Evolutionary conservation across 2,329 filamentous ascomycete species (phyloP).

Genomic region (Ilyonectria destructans): DNA sequence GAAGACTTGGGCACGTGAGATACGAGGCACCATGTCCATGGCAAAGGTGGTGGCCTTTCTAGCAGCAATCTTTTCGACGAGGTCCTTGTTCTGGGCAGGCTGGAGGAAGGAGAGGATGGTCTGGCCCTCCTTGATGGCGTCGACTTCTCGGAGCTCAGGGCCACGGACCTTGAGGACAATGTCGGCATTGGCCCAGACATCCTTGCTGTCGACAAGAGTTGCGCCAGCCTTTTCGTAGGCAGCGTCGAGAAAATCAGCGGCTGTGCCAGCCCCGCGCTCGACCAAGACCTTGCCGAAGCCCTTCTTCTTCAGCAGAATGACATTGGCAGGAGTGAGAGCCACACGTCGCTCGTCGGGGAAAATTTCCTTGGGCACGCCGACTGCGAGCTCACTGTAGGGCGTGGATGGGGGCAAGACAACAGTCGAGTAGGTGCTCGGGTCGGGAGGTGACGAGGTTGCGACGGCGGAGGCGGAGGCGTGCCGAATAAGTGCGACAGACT

Average conservation of each 20-base stretch:
- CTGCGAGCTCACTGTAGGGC: constrained; percentile 81
- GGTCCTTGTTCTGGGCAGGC: constrained; percentile 82
- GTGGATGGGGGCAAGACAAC: constrained; percentile 61
- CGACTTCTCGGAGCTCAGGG: constrained; percentile 80
- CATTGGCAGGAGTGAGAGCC: constrained; percentile 88
- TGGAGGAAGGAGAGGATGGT: constrained; percentile 89
- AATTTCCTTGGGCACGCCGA: constrained; percentile 87
- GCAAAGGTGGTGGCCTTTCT: constrained; percentile 85
- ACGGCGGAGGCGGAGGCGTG: constrained; percentile 55
- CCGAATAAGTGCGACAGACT: constrained; percentile 58
- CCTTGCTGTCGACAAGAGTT: constrained; percentile 78
- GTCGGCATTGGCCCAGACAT: constrained; percentile 83
- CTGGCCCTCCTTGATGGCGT: constrained; percentile 77
- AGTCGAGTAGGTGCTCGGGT: constrained; percentile 58
- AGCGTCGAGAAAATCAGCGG: constrained; percentile 83
- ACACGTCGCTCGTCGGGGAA: constrained; percentile 86
- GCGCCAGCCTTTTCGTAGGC: constrained; percentile 86
- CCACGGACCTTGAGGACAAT: constrained; percentile 89
- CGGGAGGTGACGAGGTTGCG: constrained; percentile 43
- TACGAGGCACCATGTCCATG: constrained; percentile 94
- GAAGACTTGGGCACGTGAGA: constrained; percentile 90
- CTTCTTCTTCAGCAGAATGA: constrained; percentile 86
- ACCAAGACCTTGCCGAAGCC: constrained; percentile 85
- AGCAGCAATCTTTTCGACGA: constrained; percentile 81
- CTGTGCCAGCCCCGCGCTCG: constrained; percentile 84